phyloP scores from a whole-genome alignment of 305 asterid genomes.

The Fraxinus sp. region DNA sequence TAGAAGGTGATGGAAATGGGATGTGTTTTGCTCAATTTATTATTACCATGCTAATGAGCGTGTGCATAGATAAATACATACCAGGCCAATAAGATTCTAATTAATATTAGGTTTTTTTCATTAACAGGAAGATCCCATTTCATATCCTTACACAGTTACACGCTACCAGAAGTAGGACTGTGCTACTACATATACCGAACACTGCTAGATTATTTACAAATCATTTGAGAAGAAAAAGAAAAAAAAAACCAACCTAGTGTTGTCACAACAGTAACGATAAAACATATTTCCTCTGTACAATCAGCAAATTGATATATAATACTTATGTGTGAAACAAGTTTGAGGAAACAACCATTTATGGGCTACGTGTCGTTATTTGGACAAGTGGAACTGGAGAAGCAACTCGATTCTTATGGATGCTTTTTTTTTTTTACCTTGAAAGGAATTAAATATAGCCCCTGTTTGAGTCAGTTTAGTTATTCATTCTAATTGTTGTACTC shows the following conservation, averaged over 20 bases:
- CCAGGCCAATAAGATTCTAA: not conserved
- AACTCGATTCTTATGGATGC: not conserved
- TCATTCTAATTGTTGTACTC: too few relatives aligned
- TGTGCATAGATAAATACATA: not conserved
- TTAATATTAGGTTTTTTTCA: not conserved
- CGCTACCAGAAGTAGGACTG: not conserved
- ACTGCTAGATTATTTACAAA: too few relatives aligned
- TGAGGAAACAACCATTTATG: not conserved
- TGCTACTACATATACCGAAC: too few relatives aligned
- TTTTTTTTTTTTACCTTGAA: not conserved
- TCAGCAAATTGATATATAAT: not conserved
- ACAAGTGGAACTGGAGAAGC: not conserved
- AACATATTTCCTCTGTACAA: too few relatives aligned
- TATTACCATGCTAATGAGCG: not conserved
- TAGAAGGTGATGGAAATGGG: conserved; percentile 22
- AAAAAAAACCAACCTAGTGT: too few relatives aligned
- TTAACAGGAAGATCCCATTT: not conserved
- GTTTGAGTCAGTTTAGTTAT: too few relatives aligned
- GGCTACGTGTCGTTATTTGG: not conserved
- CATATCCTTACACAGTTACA: not conserved
- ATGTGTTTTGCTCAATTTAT: not conserved
- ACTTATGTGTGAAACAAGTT: not conserved
- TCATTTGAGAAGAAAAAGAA: too few relatives aligned
- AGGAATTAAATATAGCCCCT: not conserved
- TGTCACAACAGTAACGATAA: too few relatives aligned